Percentiles rank a stretch among this genome's conserved stretches.
Evolutionary conservation across 2,329 filamentous ascomycete species (phyloP).

Genomic region (Scytalidium lignicola): DNA sequence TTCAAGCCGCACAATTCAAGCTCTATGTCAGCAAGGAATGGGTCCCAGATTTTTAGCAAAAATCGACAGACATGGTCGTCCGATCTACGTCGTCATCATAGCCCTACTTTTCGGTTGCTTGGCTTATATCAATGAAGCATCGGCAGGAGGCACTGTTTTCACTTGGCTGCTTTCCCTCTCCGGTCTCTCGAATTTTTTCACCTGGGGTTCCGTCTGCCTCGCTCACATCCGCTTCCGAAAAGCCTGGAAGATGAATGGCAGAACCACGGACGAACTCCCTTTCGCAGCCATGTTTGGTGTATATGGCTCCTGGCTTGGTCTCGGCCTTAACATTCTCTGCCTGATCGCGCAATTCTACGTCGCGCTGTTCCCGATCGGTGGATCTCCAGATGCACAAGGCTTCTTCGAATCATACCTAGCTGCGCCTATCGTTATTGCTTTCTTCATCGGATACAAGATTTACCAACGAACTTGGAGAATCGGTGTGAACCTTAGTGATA

Average conservation of each 20-base stretch:
- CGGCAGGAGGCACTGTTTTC: constrained; percentile 48
- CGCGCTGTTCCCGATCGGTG: constrained; percentile 45
- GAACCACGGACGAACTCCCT: constrained; percentile 58
- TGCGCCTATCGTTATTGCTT: constrained; percentile 46
- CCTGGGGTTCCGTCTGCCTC: constrained; percentile 61
- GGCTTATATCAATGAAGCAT: constrained; percentile 41
- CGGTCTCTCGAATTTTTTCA: constrained; percentile 57
- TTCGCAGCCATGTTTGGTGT: constrained; percentile 57
- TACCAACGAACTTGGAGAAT: constrained; percentile 25
- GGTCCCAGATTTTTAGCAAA: constrained; percentile 53
- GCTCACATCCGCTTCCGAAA: constrained; percentile 64
- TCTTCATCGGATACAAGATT: constrained; percentile 65
- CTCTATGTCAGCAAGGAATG: constrained; percentile 53
- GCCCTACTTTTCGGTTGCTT: constrained; percentile 46
- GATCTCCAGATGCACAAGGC: constrained; percentile 33
- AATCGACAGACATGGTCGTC: constrained; percentile 53
- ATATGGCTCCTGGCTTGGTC: constrained; percentile 56
- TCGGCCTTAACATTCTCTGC: constrained; percentile 46
- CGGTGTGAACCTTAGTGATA: constrained; percentile 21
- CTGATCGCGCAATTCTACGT: constrained; percentile 29
- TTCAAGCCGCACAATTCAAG: constrained; percentile 53
- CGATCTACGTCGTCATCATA: constrained; percentile 43
- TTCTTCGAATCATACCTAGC: constrained; percentile 59
- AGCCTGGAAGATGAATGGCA: constrained; percentile 54
- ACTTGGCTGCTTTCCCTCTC: constrained; percentile 62